Conservation (phyloP, 352 stramenopile genomes). For the Pythium brachiatum region DNA sequence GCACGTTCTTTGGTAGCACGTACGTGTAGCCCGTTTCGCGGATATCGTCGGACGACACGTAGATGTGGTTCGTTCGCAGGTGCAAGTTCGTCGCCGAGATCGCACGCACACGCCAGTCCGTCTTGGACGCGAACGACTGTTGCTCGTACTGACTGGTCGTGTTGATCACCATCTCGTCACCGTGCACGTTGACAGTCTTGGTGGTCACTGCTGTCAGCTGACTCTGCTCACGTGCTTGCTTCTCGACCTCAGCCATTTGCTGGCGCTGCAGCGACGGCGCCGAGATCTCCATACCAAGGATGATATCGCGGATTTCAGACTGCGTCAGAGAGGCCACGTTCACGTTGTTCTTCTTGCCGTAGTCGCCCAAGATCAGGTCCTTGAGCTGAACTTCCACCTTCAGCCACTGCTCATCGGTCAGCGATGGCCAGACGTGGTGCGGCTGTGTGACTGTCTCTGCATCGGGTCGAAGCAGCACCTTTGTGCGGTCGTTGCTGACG, state of each 20-base stretch:
- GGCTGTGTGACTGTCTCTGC: conserved; percentile 98
- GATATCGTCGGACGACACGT: conserved; percentile 98
- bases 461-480: conserved; percentile 97
- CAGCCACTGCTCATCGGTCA: conserved; percentile 99
- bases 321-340: conserved; percentile 99
- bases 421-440: conserved; percentile 98
- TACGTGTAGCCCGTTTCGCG: conserved; percentile 98
- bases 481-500: conserved; percentile 95
- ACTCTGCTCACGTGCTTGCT: conserved; percentile 97
- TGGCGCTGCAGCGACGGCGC: conserved; percentile 98
- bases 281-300: conserved; percentile 99
- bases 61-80: conserved; percentile 99
- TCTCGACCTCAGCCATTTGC: conserved; percentile 99
- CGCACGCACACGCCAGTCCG: conserved; percentile 98
- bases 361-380: conserved; percentile 99
- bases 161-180: conserved; percentile 99
- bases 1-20: conserved; percentile 99
- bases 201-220: conserved; percentile 98
- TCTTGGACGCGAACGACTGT: conserved; percentile 99
- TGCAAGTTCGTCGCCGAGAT: conserved; percentile 99
- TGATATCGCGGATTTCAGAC: conserved; percentile 99
- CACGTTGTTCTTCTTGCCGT: conserved; percentile 99
- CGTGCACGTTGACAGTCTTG: conserved; percentile 99
- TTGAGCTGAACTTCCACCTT: conserved; percentile 99
- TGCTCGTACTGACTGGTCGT: conserved; percentile 99